Conservation (phyloP, 352 stramenopile species). For the Nannochloropsis limnetica region DNA sequence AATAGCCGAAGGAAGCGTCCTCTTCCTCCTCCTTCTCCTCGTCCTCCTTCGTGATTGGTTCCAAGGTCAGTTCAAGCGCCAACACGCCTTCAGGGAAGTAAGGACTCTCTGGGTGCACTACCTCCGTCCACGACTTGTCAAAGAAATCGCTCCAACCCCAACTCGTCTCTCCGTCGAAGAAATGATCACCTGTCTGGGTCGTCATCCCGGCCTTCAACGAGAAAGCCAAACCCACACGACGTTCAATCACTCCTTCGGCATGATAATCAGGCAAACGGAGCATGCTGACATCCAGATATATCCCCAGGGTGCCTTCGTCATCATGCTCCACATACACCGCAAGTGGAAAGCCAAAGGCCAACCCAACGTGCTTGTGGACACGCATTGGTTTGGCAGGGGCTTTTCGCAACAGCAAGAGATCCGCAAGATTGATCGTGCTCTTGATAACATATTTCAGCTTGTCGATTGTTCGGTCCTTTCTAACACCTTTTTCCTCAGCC, state of each 20-base stretch:
- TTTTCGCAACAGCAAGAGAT: not conserved
- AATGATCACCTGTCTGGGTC: not conserved
- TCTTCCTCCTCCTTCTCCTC: too few species aligned
- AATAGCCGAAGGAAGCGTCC: too few species aligned
- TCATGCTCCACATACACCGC: not conserved
- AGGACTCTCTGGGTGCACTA: not conserved
- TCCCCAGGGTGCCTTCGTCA: too few species aligned
- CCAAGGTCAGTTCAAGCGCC: not conserved
- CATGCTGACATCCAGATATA: too few species aligned
- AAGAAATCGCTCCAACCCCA: not conserved
- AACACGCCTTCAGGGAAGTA: not conserved
- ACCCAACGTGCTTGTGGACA: not conserved
- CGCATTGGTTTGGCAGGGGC: too few species aligned
- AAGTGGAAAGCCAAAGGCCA: not conserved
- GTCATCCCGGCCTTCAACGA: not conserved
- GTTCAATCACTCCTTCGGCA: too few species aligned
- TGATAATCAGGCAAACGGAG: too few species aligned
- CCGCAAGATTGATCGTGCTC: not conserved
- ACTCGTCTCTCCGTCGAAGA: not conserved
- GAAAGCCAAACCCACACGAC: not conserved
- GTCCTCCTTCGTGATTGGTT: too few species aligned
- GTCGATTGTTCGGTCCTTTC: not conserved
- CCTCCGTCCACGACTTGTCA: not conserved
- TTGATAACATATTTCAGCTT: not conserved
- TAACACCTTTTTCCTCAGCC: not conserved